Conservation (phyloP, 202 grass and related monocot species). For the Dendrocalamus latiflorus region DNA sequence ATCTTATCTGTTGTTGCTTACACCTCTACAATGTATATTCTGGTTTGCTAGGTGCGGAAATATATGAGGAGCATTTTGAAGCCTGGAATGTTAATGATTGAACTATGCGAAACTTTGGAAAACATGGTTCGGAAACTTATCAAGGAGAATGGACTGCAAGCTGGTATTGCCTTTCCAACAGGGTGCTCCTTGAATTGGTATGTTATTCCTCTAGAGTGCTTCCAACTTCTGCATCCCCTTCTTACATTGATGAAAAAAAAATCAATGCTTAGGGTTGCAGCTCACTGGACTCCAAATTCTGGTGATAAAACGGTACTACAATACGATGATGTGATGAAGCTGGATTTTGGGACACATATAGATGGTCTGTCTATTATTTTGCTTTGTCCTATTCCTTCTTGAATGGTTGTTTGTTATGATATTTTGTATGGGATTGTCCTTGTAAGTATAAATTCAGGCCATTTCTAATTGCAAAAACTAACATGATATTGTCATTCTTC, state of each 20-base stretch:
- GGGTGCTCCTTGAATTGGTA: slow-evolving; percentile 99
- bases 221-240: neutral
- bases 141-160: slow-evolving; percentile 91
- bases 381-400: slow-evolving; percentile 1
- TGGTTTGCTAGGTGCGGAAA: slow-evolving; percentile 67
- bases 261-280: slow-evolving; percentile 74
- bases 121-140: slow-evolving; percentile 91
- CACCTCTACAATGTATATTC: slow-evolving; percentile 20
- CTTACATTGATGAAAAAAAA: slow-evolving; percentile 24
- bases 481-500: slow-evolving; percentile 11
- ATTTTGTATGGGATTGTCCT: neutral
- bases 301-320: slow-evolving; percentile 91
- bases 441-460: neutral
- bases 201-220: slow-evolving; percentile 13
- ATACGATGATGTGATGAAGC: slow-evolving; percentile 99
- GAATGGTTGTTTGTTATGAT: neutral
- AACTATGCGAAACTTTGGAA: slow-evolving; percentile 76
- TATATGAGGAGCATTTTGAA: slow-evolving; percentile 78
- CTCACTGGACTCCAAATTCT: slow-evolving; percentile 98
- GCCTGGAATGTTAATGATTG: slow-evolving; percentile 73
- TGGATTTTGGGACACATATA: slow-evolving; percentile 98
- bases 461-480: slow-evolving; percentile 16
- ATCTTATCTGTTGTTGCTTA: neutral
- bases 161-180: slow-evolving; percentile 98
- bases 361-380: slow-evolving; percentile 59